Evolutionary conservation across 495 filamentous ascomycete genomes (phyloP).

Genomic region (Durotheca rogersii): DNA sequence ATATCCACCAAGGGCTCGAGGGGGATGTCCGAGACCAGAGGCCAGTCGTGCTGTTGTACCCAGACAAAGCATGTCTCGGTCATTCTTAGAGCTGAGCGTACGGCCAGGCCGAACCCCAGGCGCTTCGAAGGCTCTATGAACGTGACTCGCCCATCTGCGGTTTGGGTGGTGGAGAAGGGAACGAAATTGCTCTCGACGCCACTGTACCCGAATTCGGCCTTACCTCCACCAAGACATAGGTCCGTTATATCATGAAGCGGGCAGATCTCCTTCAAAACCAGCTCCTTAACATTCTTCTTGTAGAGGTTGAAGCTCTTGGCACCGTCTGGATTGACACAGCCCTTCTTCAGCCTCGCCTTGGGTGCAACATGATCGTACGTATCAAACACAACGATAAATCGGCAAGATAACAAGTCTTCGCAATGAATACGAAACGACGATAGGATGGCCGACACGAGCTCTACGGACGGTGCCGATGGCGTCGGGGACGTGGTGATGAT

Average conservation of each 20-base stretch:
- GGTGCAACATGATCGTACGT: slow-evolving; percentile 45
- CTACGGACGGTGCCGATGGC: slow-evolving; percentile 48
- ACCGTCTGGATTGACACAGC: slow-evolving; percentile 43
- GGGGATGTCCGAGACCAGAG: slow-evolving; percentile 42
- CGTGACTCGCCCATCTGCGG: slow-evolving; percentile 36
- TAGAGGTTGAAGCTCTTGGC: slow-evolving; percentile 41
- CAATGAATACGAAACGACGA: slow-evolving; percentile 44
- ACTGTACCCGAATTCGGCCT: slow-evolving; percentile 46
- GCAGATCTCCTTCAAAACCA: slow-evolving; percentile 38
- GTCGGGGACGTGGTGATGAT: slow-evolving; percentile 53
- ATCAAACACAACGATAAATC: slow-evolving; percentile 48
- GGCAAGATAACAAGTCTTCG: slow-evolving; percentile 32
- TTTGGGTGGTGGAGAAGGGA: slow-evolving; percentile 36
- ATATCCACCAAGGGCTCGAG: slow-evolving; percentile 39
- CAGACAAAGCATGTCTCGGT: slow-evolving; percentile 48
- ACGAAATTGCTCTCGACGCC: slow-evolving; percentile 36
- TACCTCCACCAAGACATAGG: slow-evolving; percentile 19
- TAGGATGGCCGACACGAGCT: slow-evolving; percentile 43
- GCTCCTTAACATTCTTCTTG: slow-evolving; percentile 42
- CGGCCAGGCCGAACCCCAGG: slow-evolving; percentile 48
- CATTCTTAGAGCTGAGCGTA: slow-evolving; percentile 45
- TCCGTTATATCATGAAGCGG: neutral
- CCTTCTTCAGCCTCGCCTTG: slow-evolving; percentile 46
- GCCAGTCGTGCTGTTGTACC: slow-evolving; percentile 54
- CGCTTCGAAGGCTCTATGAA: slow-evolving; percentile 47